A percentile compares a stretch with the other conserved stretches of the same genome.
Conservation (phyloP, 1,284 basidiomycete genomes). For the Rhodotorula sp. region DNA sequence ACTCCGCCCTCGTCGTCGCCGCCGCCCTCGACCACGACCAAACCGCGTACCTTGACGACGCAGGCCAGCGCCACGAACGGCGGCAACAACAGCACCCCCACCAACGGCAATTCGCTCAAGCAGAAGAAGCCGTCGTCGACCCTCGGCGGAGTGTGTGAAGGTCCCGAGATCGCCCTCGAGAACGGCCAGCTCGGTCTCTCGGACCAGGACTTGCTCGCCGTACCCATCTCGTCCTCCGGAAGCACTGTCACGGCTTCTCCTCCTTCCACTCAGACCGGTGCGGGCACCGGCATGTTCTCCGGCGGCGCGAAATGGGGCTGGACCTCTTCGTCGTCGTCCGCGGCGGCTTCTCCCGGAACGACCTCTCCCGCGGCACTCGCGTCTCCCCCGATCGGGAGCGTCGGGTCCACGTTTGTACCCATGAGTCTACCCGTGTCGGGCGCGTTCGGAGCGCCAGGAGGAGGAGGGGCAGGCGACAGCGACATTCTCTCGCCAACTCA, state of each 20-base stretch:
- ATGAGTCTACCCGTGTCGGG: not conserved
- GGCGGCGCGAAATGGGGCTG: slow-evolving; percentile 39
- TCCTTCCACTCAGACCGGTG: not conserved
- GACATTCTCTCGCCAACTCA: not conserved
- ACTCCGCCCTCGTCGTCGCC: slow-evolving; percentile 31
- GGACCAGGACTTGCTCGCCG: slow-evolving; percentile 1
- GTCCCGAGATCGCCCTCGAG: slow-evolving; percentile 29
- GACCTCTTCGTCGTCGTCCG: slow-evolving; percentile 6
- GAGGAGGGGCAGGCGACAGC: not conserved
- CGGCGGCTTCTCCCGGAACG: not conserved
- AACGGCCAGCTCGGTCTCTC: slow-evolving; percentile 7
- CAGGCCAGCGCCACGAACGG: not conserved
- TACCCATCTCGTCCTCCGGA: not conserved
- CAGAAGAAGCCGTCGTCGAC: slow-evolving; percentile 2
- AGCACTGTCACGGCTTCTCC: not conserved
- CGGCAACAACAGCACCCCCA: not conserved
- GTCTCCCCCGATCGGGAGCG: not conserved
- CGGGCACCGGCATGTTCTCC: slow-evolving; percentile 19
- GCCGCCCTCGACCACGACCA: not conserved
- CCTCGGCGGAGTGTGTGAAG: slow-evolving; percentile 35
- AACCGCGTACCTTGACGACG: not conserved
- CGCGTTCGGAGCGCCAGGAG: not conserved
- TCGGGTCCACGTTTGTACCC: not conserved
- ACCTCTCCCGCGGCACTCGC: not conserved
- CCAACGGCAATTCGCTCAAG: not conserved